These are phyloP conservation scores for Aphanomyces euteiches DNA, from an alignment of 352 stramenopile species.

Conservation along the genomic window DNA sequence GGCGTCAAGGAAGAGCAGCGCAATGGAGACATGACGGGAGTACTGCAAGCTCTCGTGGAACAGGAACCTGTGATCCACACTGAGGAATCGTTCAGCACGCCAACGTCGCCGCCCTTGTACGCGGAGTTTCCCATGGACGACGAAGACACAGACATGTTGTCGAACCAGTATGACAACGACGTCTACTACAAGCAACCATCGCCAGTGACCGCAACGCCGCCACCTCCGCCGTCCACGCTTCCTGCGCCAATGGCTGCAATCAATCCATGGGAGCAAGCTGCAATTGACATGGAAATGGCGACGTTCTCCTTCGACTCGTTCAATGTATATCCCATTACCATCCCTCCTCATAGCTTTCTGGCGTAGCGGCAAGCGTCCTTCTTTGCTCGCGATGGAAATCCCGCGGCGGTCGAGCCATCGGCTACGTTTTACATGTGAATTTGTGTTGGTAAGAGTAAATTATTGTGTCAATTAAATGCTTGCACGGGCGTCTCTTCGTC, in stretches of 20 bases:
- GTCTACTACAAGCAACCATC: background rate
- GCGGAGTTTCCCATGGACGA: constrained; percentile 14
- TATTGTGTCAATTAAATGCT: constrained; percentile 18
- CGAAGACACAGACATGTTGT: constrained; percentile 6
- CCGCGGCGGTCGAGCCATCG: background rate
- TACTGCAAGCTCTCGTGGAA: constrained; percentile 23
- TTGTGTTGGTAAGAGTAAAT: background rate
- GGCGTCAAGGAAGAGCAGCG: constrained; percentile 15
- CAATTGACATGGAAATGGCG: no score
- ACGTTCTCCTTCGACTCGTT: no score
- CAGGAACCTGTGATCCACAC: constrained; percentile 3
- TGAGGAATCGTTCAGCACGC: background rate
- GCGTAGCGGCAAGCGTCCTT: no score
- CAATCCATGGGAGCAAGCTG: no score
- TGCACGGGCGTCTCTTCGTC: constrained; percentile 26
- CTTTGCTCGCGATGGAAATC: background rate
- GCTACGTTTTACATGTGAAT: constrained; percentile 7
- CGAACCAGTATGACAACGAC: constrained; percentile 16
- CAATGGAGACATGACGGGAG: background rate
- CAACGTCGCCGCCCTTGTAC: constrained; percentile 2
- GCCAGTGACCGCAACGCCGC: no score
- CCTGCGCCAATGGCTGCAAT: no score
- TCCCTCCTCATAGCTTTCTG: no score
- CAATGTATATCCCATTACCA: no score
- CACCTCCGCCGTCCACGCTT: no score